phyloP scores from a whole-genome alignment of 371 early-diverging fungal species.

The Haplosporangium sp. region DNA sequence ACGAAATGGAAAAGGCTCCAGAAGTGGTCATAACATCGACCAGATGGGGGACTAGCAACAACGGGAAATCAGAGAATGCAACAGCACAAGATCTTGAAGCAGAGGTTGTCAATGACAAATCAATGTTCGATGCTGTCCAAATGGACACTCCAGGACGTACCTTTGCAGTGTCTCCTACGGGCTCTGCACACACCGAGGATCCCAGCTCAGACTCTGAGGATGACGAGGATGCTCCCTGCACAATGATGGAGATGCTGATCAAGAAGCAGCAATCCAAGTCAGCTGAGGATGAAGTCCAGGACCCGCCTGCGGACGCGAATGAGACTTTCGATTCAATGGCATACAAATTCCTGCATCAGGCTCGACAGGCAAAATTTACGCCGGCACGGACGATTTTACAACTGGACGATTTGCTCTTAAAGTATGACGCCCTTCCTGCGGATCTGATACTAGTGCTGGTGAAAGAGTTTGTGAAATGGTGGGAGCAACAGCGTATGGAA shows the following conservation, averaged over 20 bases:
- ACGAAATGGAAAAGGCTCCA: slow-evolving; percentile 11
- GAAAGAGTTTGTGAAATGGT: slow-evolving; percentile 44
- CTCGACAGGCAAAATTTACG: slow-evolving; percentile 63
- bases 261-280: slow-evolving; percentile 36
- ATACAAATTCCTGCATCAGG: slow-evolving; percentile 65
- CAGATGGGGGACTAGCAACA: background rate
- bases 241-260: slow-evolving; percentile 50
- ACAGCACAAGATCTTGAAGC: background rate
- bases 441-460: slow-evolving; percentile 57
- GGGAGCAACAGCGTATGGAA: slow-evolving; percentile 42
- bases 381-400: slow-evolving; percentile 66
- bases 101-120: background rate
- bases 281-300: slow-evolving; percentile 35
- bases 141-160: background rate
- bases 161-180: background rate
- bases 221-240: slow-evolving; percentile 27
- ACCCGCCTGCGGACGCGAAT: slow-evolving; percentile 40
- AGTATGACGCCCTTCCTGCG: slow-evolving; percentile 64
- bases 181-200: slow-evolving; percentile 1
- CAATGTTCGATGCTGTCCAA: background rate
- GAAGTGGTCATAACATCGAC: background rate
- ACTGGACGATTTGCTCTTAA: slow-evolving; percentile 67
- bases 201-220: slow-evolving; percentile 8
- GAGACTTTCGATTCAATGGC: slow-evolving; percentile 62
- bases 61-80: background rate